A percentile compares a stretch with the other conserved stretches of the same genome.
These are phyloP conservation scores for Xylariomycetidae sp. DNA, from an alignment of 2,329 filamentous ascomycete genomes.

Conservation along the genomic window DNA sequence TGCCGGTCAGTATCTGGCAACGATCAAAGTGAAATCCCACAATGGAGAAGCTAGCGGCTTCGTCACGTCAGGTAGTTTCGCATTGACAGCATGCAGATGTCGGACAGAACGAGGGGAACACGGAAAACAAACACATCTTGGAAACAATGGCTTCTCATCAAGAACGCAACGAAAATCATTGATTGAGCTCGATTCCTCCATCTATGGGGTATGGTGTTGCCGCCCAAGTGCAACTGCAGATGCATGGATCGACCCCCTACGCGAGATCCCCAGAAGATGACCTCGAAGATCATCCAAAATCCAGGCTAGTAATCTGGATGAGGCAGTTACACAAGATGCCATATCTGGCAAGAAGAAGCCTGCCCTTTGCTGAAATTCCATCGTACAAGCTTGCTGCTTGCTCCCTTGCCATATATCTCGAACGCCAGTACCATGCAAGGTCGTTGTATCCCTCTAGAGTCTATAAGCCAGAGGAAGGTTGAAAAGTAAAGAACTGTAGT, in stretches of 20 bases:
- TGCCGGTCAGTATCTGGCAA: no score
- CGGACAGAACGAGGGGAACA: no score
- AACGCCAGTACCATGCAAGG: conserved; percentile 25
- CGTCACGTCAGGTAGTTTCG: no score
- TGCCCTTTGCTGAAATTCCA: conserved; percentile 6
- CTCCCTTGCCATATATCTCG: conserved; percentile 16
- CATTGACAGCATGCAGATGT: no score
- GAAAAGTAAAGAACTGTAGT: conserved; percentile 5
- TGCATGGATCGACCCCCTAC: not conserved
- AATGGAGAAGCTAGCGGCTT: no score
- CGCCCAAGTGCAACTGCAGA: no score
- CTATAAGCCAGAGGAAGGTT: conserved; percentile 14
- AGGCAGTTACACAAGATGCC: conserved; percentile 17
- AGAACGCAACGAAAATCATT: no score
- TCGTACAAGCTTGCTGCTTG: conserved; percentile 15
- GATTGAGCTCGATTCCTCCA: no score
- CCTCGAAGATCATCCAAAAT: conserved; percentile 5
- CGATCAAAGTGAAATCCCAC: no score
- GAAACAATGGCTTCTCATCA: no score
- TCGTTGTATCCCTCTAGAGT: conserved; percentile 13
- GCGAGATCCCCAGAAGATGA: conserved; percentile 2
- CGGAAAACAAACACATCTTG: no score
- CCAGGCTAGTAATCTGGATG: conserved; percentile 4
- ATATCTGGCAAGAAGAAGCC: conserved; percentile 9
- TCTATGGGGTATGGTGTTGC: no score